Evolutionary conservation across 768 basidiomycete genomes (phyloP), one percentile per base, ranked within the genome.

Genomic region (Neoboletus brunneissimus): DNA sequence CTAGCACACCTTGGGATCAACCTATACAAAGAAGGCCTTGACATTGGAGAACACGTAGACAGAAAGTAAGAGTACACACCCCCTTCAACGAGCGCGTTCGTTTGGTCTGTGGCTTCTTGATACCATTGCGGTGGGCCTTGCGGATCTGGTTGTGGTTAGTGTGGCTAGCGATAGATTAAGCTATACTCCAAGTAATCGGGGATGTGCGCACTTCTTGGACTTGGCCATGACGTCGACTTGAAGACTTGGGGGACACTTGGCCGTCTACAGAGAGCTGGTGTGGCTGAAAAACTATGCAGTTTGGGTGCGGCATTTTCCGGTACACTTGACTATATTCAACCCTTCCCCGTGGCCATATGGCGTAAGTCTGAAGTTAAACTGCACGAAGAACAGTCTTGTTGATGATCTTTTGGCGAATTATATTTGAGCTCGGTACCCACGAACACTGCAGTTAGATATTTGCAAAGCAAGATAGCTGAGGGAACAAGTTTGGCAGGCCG

Each of bases 101-200:
- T 72, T 83, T 79, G 56, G 83, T 80, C 73, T 80, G 76, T 51
- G 92, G 88, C 73, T 81, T 84, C 79, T 89, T 93, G 80, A 98
- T 96, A 70, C 95, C 96, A 81, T 98, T 98, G 63, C 90, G 85
- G 81, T 98, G 96, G 63, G 96, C 94, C 85, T 97, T 98, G 76
- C 85, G 86, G 81, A 67, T 92, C 80, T 97, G 94, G 82, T 96
- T 97, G 83, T 96, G 94, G 76, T 91, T 92, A 69, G 89, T 92
- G 74, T 93, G 88, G 68, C 89, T 94, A 59, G 55, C 9, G 45
- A 44, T 7, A 44, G 13, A 46, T 71, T 47, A 70, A 54, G 43
- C 40, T 46, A 29, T 15, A 42, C 62, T 51, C 56, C 48, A 59
- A 37, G 25, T 5, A 20, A 38, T 31, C 54, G 52, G 18, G 40